These are phyloP conservation scores for Detonula confervacea DNA, from an alignment of 352 stramenopile genomes.

Conservation along the genomic window DNA sequence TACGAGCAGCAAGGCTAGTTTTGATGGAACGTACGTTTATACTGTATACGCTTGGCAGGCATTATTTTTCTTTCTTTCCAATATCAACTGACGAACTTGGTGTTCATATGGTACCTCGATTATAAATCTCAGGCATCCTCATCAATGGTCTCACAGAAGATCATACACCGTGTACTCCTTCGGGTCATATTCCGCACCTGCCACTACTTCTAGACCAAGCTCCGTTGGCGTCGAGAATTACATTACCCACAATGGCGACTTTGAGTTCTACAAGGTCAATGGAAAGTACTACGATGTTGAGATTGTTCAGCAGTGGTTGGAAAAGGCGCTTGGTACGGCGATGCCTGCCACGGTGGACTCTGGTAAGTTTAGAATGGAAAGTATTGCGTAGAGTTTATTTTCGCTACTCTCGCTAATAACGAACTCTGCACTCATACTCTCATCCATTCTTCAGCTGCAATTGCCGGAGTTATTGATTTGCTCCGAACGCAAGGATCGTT, in stretches of 20 bases:
- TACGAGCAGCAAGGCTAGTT: constrained; percentile 48
- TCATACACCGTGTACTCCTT: neutral
- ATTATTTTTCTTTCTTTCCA: no score
- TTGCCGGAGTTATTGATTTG: constrained; percentile 51
- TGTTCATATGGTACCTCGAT: no score
- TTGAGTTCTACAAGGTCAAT: constrained; percentile 80
- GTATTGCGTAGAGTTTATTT: no score
- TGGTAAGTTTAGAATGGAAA: no score
- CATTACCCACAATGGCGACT: constrained; percentile 83
- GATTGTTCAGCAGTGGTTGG: constrained; percentile 70
- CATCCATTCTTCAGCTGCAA: no score
- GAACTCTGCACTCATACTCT: no score
- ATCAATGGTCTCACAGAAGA: constrained; percentile 55
- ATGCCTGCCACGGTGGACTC: constrained; percentile 73
- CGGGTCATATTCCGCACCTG: constrained; percentile 2
- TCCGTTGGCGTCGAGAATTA: constrained; percentile 66
- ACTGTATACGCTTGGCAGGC: no score
- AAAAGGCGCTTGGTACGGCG: constrained; percentile 34
- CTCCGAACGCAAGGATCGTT: constrained; percentile 45
- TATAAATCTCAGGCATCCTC: no score
- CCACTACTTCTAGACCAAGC: neutral
- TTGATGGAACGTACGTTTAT: constrained; percentile 58
- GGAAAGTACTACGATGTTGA: constrained; percentile 71
- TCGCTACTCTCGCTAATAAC: no score
- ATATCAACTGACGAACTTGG: no score